A percentile compares a stretch with the other conserved stretches of the same genome.
These are phyloP conservation scores for Cucumis hystrix DNA, from an alignment of 306 rosid genomes.

Conservation along the genomic window DNA sequence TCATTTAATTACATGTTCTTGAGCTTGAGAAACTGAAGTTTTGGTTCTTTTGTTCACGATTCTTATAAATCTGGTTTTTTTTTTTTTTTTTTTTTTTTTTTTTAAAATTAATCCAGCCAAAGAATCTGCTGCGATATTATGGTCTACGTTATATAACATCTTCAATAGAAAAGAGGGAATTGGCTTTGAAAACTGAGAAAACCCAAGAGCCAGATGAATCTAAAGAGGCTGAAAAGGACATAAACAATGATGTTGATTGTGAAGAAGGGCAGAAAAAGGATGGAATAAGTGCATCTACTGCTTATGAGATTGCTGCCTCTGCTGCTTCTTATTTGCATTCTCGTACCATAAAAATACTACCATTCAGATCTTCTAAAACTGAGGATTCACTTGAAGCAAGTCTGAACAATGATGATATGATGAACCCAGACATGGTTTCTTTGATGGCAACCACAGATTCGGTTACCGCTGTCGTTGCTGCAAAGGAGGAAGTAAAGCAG, in stretches of 20 bases:
- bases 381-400: slow-evolving; percentile 23
- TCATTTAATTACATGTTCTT: background rate
- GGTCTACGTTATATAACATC: slow-evolving; percentile 59
- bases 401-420: slow-evolving; percentile 18
- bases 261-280: slow-evolving; percentile 23
- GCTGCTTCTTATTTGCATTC: slow-evolving; percentile 82
- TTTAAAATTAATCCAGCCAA: slow-evolving; percentile 59
- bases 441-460: slow-evolving; percentile 84
- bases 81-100: background rate
- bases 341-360: slow-evolving; percentile 56
- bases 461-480: slow-evolving; percentile 90
- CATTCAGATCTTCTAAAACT: slow-evolving; percentile 50
- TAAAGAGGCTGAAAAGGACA: slow-evolving; percentile 22
- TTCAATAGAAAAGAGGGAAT: slow-evolving; percentile 57
- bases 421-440: slow-evolving; percentile 56
- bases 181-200: slow-evolving; percentile 36
- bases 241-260: slow-evolving; percentile 16
- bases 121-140: slow-evolving; percentile 44
- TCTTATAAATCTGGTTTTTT: background rate
- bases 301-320: slow-evolving; percentile 75
- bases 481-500: slow-evolving; percentile 94
- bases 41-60: background rate
- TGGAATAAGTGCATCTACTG: slow-evolving; percentile 52
- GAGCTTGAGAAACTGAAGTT: background rate
- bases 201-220: slow-evolving; percentile 15